Base-by-base conservation (phyloP, 768 basidiomycete genomes). In the Chalciporus piperatus region DNA sequence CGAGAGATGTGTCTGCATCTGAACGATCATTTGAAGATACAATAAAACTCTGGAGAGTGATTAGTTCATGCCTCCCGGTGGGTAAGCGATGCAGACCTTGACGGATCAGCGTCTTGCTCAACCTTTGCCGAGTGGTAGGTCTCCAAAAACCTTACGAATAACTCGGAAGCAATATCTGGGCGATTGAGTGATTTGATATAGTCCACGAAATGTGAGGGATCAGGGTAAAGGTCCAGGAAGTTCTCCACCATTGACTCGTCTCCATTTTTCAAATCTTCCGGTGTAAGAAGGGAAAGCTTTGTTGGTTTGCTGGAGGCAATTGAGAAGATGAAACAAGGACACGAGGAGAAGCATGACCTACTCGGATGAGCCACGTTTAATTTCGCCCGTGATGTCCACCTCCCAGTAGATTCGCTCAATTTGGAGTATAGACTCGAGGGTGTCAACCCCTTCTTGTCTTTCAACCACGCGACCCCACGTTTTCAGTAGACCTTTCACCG, bases 141-240 rank as follows among this genome's bases (percentile, higher is more conserved):
- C 58, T 92, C 87, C 5, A 98, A 74, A 28, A 89, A 71, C 54
- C 73, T 75, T 12, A 95, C 78, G 56, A 97, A 92, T 5, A 97
- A 51, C 32, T 80, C 81, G 4, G 87, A 86, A 1, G 81, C 74
- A 6, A 95, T 74, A 50, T 93, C 90, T 16, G 76, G 66, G 14
- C 91, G 78, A 47, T 84, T 80, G 28, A 94, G 64, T 0, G 70
- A 70, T 62, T 83, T 84, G 41, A 97, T 59, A 45, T 87, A 83
- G 10, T 68, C 69, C 13, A 88, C 83, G 52, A 93, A 80, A 57
- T 83, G 81, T 3, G 66, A 62, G 1, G 95, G 89, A 60, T 92
- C 85, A 1, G 93, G 93, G 51, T 85, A 87, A 13, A 90, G 72
- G 45, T 81, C 73, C 25, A 95, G 72, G 9, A 84, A 64, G 55